phyloP scores from a whole-genome alignment of 176 grass and related monocot genomes.

The Chloris gayana region DNA sequence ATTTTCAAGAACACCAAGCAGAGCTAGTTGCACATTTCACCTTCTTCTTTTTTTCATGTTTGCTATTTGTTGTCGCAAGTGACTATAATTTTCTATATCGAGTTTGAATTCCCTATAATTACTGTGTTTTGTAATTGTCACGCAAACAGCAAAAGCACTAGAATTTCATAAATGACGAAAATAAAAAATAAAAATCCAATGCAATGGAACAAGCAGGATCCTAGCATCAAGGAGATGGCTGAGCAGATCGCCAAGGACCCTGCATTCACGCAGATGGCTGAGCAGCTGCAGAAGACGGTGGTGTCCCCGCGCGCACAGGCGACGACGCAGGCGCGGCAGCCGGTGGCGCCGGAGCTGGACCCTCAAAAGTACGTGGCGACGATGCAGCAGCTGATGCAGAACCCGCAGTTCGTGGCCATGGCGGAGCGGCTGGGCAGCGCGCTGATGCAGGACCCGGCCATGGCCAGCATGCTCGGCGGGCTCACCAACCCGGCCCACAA shows the following conservation, averaged over 20 bases:
- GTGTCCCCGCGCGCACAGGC: slow-evolving; percentile 41
- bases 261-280: slow-evolving; percentile 86
- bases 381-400: slow-evolving; percentile 97
- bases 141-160: not conserved
- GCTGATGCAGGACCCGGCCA: slow-evolving; percentile 92
- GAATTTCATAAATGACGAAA: not conserved
- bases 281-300: slow-evolving; percentile 92
- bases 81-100: not conserved
- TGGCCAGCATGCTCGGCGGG: slow-evolving; percentile 76
- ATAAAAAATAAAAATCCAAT: not conserved
- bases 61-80: not conserved
- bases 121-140: not conserved
- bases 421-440: slow-evolving; percentile 85
- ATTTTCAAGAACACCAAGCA: not conserved
- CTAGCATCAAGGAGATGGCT: slow-evolving; percentile 94
- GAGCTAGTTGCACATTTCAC: not conserved
- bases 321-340: slow-evolving; percentile 15
- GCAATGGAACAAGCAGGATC: slow-evolving; percentile 44
- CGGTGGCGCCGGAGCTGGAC: slow-evolving; percentile 50
- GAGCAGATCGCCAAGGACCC: slow-evolving; percentile 97
- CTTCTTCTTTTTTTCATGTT: not conserved
- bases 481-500: slow-evolving; percentile 76
- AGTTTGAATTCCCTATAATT: not conserved
- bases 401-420: slow-evolving; percentile 89
- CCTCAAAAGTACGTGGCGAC: slow-evolving; percentile 86